Conservation (phyloP, 2,329 filamentous ascomycete species). For the Penicillium sp. region DNA sequence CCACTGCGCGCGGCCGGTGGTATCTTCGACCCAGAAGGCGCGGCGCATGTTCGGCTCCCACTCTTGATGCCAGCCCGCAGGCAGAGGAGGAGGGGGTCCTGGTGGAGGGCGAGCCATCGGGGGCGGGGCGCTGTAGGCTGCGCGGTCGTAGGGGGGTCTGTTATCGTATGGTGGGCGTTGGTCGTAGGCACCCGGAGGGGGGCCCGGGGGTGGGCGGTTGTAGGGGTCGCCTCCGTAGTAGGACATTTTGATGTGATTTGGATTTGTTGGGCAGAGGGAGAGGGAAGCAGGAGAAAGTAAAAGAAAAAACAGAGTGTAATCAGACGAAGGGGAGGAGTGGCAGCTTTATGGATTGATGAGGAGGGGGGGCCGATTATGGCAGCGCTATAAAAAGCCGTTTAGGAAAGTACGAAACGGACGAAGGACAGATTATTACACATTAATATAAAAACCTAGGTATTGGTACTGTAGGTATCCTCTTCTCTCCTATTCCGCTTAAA, state of each 20-base stretch:
- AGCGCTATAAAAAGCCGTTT: neutral
- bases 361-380: neutral
- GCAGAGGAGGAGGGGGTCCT: slow-evolving; percentile 57
- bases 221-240: slow-evolving; percentile 34
- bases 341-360: neutral
- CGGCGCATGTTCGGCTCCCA: slow-evolving; percentile 67
- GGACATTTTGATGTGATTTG: slow-evolving; percentile 24
- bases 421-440: neutral
- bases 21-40: slow-evolving; percentile 69
- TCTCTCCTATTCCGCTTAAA: slow-evolving; percentile 15
- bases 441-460: neutral
- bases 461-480: neutral
- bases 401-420: neutral
- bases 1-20: slow-evolving; percentile 69
- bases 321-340: neutral
- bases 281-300: neutral
- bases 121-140: slow-evolving; percentile 35
- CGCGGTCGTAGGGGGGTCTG: slow-evolving; percentile 41
- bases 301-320: neutral
- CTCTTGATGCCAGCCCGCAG: slow-evolving; percentile 67
- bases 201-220: slow-evolving; percentile 31
- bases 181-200: slow-evolving; percentile 20
- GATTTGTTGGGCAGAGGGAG: neutral
- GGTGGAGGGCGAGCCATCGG: slow-evolving; percentile 40
- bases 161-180: slow-evolving; percentile 29